Percentiles rank a stretch among this genome's conserved stretches.
phyloP scores from a whole-genome alignment of 305 asterid species.

The Lippia alba region DNA sequence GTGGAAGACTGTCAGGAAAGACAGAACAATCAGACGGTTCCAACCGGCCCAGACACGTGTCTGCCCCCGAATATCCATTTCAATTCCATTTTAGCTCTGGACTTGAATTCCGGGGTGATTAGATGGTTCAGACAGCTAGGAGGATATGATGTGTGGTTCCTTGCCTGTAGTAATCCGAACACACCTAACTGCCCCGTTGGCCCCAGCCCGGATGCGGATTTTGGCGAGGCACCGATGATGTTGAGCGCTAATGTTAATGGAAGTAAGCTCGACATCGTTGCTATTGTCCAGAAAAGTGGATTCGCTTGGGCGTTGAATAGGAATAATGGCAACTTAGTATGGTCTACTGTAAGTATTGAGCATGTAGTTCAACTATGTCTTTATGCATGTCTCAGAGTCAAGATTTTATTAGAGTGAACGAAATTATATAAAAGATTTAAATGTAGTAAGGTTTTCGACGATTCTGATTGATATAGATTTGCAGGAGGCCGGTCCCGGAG shows the following conservation, averaged over 20 bases:
- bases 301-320: conserved; percentile 61
- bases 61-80: conserved; percentile 51
- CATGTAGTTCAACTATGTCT: too few species aligned
- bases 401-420: too few species aligned
- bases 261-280: conserved; percentile 44
- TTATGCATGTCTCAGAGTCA: too few species aligned
- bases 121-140: conserved; percentile 60
- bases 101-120: conserved; percentile 49
- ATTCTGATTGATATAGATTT: neutral
- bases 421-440: too few species aligned
- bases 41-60: conserved; percentile 47
- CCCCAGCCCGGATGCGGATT: conserved; percentile 59
- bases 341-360: conserved; percentile 47
- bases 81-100: conserved; percentile 52
- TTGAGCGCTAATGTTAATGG: conserved; percentile 38
- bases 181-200: conserved; percentile 52
- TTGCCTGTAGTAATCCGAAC: conserved; percentile 44
- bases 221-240: conserved; percentile 70
- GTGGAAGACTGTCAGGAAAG: conserved; percentile 46
- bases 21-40: conserved; percentile 47
- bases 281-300: conserved; percentile 66
- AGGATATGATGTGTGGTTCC: conserved; percentile 65
- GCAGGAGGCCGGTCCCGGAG: conserved; percentile 75
- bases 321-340: conserved; percentile 46
- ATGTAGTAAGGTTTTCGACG: neutral